A percentile compares a stretch with the other conserved stretches of the same genome.
phyloP scores from a whole-genome alignment of 192 early-diverging fungal genomes.

The Haplosporangium gracile region DNA sequence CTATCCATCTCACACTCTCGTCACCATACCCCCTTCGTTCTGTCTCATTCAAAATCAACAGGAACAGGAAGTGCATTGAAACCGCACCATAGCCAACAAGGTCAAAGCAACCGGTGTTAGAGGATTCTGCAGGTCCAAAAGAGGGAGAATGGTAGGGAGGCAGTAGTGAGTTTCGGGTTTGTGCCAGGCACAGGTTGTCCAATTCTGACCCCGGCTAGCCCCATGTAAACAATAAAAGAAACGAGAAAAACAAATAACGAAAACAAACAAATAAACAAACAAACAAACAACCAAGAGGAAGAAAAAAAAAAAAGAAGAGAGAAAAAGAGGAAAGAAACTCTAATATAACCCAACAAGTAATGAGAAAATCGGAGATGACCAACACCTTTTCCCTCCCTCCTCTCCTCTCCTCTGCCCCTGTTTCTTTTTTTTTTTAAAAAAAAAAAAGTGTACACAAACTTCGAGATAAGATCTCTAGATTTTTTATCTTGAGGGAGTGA shows the following conservation, averaged over 20 bases:
- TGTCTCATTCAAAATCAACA: not conserved
- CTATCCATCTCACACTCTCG: not conserved
- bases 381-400: not conserved
- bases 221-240: not conserved
- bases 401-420: not conserved
- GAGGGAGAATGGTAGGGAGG: not conserved
- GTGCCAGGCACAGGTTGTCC: not conserved
- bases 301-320: not conserved
- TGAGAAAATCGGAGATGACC: not conserved
- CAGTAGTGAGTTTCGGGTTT: not conserved
- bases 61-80: not conserved
- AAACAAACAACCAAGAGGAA: not conserved
- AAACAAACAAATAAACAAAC: not conserved
- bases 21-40: not conserved
- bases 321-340: not conserved
- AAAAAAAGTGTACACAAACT: not conserved
- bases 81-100: not conserved
- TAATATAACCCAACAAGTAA: not conserved
- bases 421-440: not conserved
- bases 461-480: conserved; percentile 3
- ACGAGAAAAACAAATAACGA: not conserved
- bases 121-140: not conserved
- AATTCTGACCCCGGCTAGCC: not conserved
- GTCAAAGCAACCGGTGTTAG: not conserved
- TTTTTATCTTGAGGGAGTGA: not conserved